Conservation (phyloP, 345 rosid species). For the Eucalyptus tenuipes region DNA sequence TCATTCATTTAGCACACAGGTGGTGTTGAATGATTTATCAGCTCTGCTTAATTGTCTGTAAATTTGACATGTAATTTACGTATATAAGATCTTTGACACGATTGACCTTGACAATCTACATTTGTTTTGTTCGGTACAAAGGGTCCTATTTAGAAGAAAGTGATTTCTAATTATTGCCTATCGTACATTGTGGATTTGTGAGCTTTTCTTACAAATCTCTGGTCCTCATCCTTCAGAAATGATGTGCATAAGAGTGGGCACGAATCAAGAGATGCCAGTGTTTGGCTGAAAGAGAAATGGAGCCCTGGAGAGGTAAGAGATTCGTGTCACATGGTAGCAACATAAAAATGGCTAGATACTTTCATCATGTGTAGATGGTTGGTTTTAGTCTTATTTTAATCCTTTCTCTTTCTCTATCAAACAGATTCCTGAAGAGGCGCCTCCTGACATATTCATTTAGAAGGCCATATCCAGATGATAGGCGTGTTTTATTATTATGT, state of each 20-base stretch:
- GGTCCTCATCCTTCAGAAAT: constrained; percentile 12
- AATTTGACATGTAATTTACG: constrained; percentile 3
- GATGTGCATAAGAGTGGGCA: constrained; percentile 6
- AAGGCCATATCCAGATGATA: not conserved
- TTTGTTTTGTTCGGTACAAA: not conserved
- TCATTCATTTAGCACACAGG: not conserved
- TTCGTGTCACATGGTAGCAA: not conserved
- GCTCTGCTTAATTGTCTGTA: constrained; percentile 8
- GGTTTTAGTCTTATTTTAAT: not conserved
- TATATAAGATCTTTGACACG: constrained; percentile 1
- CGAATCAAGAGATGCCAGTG: constrained; percentile 32
- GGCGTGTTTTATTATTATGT: not conserved
- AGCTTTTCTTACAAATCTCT: not conserved
- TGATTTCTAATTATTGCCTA: not conserved
- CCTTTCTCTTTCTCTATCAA: not conserved
- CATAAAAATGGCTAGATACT: not conserved
- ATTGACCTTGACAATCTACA: constrained; percentile 4
- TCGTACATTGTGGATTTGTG: not conserved
- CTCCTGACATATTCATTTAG: constrained; percentile 26
- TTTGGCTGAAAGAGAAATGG: constrained; percentile 84
- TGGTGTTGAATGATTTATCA: not conserved
- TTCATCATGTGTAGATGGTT: not conserved
- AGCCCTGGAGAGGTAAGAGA: constrained; percentile 63
- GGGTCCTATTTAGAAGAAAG: not conserved
- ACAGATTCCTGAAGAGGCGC: constrained; percentile 59